Percentiles rank a stretch among this genome's conserved stretches.
These are phyloP conservation scores for Gillenia trifoliata DNA, from an alignment of 306 rosid species.

Conservation along the genomic window DNA sequence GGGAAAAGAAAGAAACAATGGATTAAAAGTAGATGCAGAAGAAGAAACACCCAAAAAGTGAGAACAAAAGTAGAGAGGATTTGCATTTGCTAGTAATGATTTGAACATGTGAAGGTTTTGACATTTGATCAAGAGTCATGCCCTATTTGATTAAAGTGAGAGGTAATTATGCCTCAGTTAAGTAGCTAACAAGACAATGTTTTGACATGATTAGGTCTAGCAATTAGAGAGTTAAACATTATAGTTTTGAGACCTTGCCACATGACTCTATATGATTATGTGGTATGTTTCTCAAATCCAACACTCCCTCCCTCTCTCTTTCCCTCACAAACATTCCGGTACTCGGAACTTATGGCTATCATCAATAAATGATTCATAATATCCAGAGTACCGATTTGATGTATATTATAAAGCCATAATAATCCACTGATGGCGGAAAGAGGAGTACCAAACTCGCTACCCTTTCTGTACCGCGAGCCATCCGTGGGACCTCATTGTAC, in stretches of 20 bases:
- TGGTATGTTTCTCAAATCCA: slow-evolving; percentile 1
- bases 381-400: neutral
- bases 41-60: neutral
- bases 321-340: neutral
- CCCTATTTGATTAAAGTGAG: slow-evolving; percentile 9
- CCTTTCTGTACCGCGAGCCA: neutral
- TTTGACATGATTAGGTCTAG: slow-evolving; percentile 20
- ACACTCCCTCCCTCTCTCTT: neutral
- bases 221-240: slow-evolving; percentile 15
- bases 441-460: neutral
- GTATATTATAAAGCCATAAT: no score
- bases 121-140: slow-evolving; percentile 11
- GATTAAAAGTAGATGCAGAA: neutral
- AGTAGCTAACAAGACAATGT: slow-evolving; percentile 7
- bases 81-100: slow-evolving; percentile 19
- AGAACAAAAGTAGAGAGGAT: neutral
- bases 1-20: neutral
- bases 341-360: neutral
- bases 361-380: neutral
- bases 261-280: slow-evolving; percentile 36
- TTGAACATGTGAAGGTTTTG: slow-evolving; percentile 18
- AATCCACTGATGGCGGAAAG: neutral
- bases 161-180: slow-evolving; percentile 8
- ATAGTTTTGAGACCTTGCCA: slow-evolving; percentile 18
- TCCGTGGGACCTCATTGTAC: neutral